phyloP scores from a whole-genome alignment of 768 basidiomycete species.

The Collybiopsis luxurians region DNA sequence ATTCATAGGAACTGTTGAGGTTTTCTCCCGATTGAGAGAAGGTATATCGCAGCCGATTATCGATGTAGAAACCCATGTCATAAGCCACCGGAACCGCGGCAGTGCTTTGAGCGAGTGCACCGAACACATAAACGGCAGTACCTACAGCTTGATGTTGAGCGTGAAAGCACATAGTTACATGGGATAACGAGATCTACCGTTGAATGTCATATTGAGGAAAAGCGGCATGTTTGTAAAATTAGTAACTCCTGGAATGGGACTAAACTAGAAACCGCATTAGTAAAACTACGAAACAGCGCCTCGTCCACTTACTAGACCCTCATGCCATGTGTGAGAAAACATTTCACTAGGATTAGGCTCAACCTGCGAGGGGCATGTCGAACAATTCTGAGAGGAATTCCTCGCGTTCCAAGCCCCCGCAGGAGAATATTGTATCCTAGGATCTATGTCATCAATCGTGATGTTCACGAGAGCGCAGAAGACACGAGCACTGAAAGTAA shows the following conservation, averaged over 20 bases:
- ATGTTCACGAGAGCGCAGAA: constrained; percentile 17
- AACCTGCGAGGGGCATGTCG: constrained; percentile 15
- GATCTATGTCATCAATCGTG: constrained; percentile 26
- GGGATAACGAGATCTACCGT: constrained; percentile 23
- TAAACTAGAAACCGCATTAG: constrained; percentile 9
- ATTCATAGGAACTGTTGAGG: constrained; percentile 18
- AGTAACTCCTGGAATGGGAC: constrained; percentile 11
- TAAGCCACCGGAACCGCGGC: constrained; percentile 22
- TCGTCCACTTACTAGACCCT: constrained; percentile 10
- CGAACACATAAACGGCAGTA: constrained; percentile 42
- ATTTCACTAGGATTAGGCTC: constrained; percentile 15
- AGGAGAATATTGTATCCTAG: constrained; percentile 18
- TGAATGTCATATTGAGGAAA: constrained; percentile 29
- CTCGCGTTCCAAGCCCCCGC: constrained; percentile 16
- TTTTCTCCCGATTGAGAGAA: constrained; percentile 16
- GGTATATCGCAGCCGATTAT: constrained; percentile 23
- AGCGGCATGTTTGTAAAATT: constrained; percentile 14
- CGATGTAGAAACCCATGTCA: constrained; percentile 32
- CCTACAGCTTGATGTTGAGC: constrained; percentile 21
- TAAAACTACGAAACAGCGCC: constrained; percentile 9
- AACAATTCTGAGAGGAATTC: constrained; percentile 9
- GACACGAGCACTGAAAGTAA: neutral
- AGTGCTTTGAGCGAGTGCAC: constrained; percentile 27
- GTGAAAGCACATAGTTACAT: neutral
- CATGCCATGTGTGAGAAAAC: constrained; percentile 22